Evolutionary conservation across 208 protist genomes (phyloP).

Genomic region (Leishmania arabica): DNA sequence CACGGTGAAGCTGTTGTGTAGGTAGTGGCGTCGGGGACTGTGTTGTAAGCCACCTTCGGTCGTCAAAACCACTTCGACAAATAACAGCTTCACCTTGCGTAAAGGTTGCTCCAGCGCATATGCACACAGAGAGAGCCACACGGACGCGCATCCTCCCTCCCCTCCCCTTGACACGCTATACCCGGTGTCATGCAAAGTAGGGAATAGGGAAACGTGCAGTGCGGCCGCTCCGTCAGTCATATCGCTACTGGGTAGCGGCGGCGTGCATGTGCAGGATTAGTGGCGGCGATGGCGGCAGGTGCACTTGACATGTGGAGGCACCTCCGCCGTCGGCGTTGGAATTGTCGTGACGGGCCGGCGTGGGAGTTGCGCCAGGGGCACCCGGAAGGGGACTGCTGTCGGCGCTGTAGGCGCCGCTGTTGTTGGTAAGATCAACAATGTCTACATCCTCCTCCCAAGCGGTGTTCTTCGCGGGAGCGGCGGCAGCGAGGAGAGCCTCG

Average conservation of each 20-base stretch:
- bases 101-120: background rate
- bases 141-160: background rate
- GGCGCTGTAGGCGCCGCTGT: constrained; percentile 9
- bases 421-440: background rate
- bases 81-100: background rate
- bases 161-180: background rate
- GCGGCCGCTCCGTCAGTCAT: background rate
- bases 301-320: constrained; percentile 25
- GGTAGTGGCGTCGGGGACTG: background rate
- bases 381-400: constrained; percentile 20
- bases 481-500: background rate
- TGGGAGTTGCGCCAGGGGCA: constrained; percentile 38
- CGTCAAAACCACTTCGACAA: background rate
- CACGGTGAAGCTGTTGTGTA: background rate
- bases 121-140: background rate
- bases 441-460: constrained; percentile 26
- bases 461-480: constrained; percentile 5
- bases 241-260: background rate
- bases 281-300: constrained; percentile 65
- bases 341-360: constrained; percentile 35
- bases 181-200: background rate
- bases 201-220: background rate
- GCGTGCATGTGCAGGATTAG: constrained; percentile 53
- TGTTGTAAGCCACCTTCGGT: background rate
- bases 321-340: constrained; percentile 11